phyloP scores from a whole-genome alignment of 2,329 filamentous ascomycete genomes.

The Tolypocladium sp. region DNA sequence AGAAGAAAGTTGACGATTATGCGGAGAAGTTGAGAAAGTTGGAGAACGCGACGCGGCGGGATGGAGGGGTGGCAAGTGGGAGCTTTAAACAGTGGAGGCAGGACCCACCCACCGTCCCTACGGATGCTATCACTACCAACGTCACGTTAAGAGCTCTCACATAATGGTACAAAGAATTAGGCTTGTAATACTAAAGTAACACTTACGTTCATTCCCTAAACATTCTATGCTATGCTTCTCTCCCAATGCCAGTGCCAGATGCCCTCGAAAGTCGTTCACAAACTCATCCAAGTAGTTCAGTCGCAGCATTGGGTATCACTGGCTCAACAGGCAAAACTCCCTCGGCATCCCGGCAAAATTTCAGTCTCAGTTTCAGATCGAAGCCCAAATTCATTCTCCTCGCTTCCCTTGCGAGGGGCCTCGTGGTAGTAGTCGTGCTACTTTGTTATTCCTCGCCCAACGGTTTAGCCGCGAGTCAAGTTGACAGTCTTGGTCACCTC shows the following conservation, averaged over 20 bases:
- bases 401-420: not conserved
- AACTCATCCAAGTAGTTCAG: not conserved
- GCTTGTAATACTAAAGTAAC: not conserved
- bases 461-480: constrained; percentile 18
- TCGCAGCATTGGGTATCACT: constrained; percentile 1
- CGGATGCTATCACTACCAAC: not conserved
- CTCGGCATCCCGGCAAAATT: not conserved
- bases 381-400: not conserved
- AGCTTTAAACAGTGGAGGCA: not conserved
- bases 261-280: not conserved
- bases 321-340: not conserved
- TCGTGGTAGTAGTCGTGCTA: not conserved
- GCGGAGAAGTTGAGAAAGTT: not conserved
- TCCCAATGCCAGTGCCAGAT: not conserved
- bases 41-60: not conserved
- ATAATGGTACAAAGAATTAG: not conserved
- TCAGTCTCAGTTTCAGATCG: not conserved
- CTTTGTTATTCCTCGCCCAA: constrained; percentile 1
- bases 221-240: not conserved
- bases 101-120: not conserved
- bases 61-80: not conserved
- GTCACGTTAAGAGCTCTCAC: not conserved
- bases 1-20: not conserved
- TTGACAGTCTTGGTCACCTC: constrained; percentile 33
- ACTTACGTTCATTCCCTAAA: not conserved